phyloP scores from a whole-genome alignment of 78 protist species.

The Chrysochromulina parva region DNA sequence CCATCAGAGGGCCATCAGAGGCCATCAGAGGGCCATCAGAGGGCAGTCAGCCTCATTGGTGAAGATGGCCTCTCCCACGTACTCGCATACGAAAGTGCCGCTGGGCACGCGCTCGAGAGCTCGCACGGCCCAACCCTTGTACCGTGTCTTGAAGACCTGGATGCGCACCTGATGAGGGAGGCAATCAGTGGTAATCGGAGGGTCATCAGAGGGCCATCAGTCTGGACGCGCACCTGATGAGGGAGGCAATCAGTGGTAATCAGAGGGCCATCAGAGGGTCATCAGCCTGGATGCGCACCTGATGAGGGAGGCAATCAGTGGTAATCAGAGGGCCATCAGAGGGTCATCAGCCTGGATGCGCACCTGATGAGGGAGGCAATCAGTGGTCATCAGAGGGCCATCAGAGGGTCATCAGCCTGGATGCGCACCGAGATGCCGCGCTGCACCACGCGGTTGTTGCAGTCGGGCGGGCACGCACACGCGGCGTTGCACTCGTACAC shows the following conservation, averaged over 20 bases:
- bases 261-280: too few species aligned
- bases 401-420: too few species aligned
- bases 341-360: not conserved
- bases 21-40: too few species aligned
- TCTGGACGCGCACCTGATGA: not conserved
- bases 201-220: not conserved
- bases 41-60: too few species aligned
- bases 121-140: slow-evolving; percentile 71
- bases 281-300: not conserved
- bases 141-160: slow-evolving; percentile 48
- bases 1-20: too few species aligned
- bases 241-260: not conserved
- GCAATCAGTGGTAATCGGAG: not conserved
- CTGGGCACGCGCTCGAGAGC: slow-evolving; percentile 36
- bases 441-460: slow-evolving; percentile 57
- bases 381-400: not conserved
- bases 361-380: not conserved
- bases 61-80: slow-evolving; percentile 57
- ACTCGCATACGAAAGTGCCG: slow-evolving; percentile 70
- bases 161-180: not conserved
- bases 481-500: slow-evolving; percentile 63
- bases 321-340: not conserved
- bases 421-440: slow-evolving; percentile 13
- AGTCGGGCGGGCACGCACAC: slow-evolving; percentile 45
- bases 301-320: not conserved